Conservation (phyloP, 1,284 basidiomycete genomes). For the Phaffia rhodozyma region DNA sequence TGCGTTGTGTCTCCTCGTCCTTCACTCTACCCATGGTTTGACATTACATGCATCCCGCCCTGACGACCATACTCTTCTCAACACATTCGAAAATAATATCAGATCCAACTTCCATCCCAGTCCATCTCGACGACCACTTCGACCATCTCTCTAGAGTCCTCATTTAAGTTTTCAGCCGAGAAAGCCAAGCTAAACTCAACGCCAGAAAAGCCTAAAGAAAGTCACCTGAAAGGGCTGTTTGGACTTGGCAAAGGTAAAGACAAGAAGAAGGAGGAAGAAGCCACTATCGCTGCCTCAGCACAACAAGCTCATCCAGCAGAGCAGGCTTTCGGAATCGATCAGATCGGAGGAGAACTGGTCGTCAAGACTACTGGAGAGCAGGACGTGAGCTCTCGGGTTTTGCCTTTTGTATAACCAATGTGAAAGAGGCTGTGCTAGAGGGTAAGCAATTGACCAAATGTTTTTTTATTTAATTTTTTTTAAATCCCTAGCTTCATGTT, state of each 20-base stretch:
- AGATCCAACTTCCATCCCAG: background rate
- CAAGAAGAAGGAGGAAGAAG: conserved; percentile 4
- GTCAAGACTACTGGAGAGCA: background rate
- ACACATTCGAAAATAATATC: too few relatives aligned
- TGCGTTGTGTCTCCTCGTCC: background rate
- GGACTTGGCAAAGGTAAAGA: conserved; percentile 5
- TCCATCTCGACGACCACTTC: background rate
- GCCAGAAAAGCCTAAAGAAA: background rate
- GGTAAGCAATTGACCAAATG: too few relatives aligned
- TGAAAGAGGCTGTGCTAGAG: too few relatives aligned
- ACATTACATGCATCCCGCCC: background rate
- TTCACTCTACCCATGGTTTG: background rate
- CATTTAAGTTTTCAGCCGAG: too few relatives aligned
- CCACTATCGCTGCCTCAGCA: background rate
- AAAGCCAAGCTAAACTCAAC: background rate
- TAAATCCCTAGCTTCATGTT: too few relatives aligned
- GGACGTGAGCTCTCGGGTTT: background rate
- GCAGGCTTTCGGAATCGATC: background rate
- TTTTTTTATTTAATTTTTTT: too few relatives aligned
- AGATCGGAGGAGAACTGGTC: background rate
- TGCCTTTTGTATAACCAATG: too few relatives aligned
- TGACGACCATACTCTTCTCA: too few relatives aligned
- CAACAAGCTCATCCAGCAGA: background rate
- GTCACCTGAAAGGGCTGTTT: background rate
- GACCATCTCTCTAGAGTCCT: too few relatives aligned